These are phyloP conservation scores for Yarrowia sp. DNA, from an alignment of 805 yeast genomes.

Conservation along the genomic window DNA sequence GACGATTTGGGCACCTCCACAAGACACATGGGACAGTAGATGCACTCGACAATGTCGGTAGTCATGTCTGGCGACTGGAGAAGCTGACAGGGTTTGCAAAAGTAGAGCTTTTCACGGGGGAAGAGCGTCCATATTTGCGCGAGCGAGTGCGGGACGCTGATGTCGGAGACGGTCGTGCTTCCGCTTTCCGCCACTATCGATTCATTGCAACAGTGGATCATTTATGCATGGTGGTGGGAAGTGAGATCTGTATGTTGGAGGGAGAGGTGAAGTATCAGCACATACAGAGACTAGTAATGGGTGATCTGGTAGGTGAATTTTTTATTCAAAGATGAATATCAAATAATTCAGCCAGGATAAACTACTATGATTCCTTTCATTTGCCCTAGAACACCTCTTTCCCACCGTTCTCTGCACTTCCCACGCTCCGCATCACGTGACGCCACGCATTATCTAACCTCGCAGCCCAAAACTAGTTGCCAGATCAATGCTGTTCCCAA, in stretches of 20 bases:
- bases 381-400: too few relatives aligned
- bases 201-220: constrained; percentile 21
- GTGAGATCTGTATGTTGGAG: too few relatives aligned
- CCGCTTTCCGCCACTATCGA: constrained; percentile 19
- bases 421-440: background rate
- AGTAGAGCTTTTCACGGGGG: constrained; percentile 4
- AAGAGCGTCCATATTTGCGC: constrained; percentile 17
- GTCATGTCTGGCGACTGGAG: constrained; percentile 22
- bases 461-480: background rate
- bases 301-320: too few relatives aligned
- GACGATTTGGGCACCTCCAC: constrained; percentile 22
- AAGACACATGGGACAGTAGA: constrained; percentile 23
- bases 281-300: too few relatives aligned
- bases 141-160: constrained; percentile 4
- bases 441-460: constrained; percentile 26
- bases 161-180: constrained; percentile 8
- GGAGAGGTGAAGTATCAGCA: too few relatives aligned
- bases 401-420: too few relatives aligned
- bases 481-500: constrained; percentile 13
- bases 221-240: constrained; percentile 17
- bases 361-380: too few relatives aligned
- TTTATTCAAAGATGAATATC: too few relatives aligned
- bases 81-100: constrained; percentile 11
- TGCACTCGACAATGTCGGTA: constrained; percentile 1
- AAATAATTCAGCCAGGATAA: too few relatives aligned